Percentiles rank a stretch among this genome's conserved stretches.
Evolutionary conservation across 1,284 basidiomycete genomes (phyloP).

Genomic region (Ustilago bromivora): DNA sequence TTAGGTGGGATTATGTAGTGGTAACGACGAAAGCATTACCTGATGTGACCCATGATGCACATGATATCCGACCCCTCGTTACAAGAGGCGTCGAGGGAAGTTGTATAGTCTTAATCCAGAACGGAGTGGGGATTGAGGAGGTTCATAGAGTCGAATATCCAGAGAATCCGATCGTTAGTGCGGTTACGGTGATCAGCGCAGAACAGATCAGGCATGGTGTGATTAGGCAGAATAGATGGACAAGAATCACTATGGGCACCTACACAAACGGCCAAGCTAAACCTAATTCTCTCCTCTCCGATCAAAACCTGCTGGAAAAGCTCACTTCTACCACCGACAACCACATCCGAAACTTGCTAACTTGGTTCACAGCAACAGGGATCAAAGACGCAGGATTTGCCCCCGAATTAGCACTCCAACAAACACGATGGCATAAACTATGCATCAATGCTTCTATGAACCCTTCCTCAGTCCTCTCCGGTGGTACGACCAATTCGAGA

Average conservation of each 20-base stretch:
- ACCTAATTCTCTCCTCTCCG: conserved; percentile 35
- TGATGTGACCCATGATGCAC: conserved; percentile 70
- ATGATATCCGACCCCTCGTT: conserved; percentile 67
- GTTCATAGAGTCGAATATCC: conserved; percentile 69
- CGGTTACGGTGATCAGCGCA: conserved; percentile 71
- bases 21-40: conserved; percentile 72
- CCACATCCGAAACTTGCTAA: conserved; percentile 56
- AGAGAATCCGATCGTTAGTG: conserved; percentile 69
- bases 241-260: conserved; percentile 71
- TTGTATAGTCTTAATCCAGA: conserved; percentile 71
- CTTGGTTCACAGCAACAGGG: conserved; percentile 67
- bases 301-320: conserved; percentile 18
- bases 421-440: conserved; percentile 72
- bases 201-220: conserved; percentile 70
- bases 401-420: conserved; percentile 70
- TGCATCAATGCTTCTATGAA: conserved; percentile 72
- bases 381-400: conserved; percentile 71
- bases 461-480: conserved; percentile 71
- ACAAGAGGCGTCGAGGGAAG: conserved; percentile 34
- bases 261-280: conserved; percentile 63
- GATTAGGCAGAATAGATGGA: conserved; percentile 72
- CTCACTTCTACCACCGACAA: conserved; percentile 23
- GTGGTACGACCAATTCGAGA: conserved; percentile 69
- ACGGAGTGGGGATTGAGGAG: conserved; percentile 72
- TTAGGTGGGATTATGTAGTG: conserved; percentile 70